Evolutionary conservation across 1,139 yeast species (phyloP), one percentile per base, ranked within the genome.

Genomic region (Candida pseudocylindracea): DNA sequence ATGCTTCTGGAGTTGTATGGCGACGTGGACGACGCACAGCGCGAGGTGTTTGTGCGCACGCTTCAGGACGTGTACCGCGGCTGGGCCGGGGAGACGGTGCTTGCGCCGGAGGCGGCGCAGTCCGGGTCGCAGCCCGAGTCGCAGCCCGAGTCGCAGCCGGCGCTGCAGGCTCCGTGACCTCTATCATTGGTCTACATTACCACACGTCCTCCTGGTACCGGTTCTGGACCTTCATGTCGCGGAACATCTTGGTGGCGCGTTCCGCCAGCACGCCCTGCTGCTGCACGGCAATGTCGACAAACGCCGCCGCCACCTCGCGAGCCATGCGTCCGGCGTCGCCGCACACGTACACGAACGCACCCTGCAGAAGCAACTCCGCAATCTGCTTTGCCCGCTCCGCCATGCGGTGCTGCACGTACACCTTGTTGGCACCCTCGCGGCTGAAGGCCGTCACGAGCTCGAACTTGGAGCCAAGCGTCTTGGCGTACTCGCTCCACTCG

Each of bases 281-380:
- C 37, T 65, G 52, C 32, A 72, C 55, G 35, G 85, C 52, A 37
- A 88, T 72, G 40, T 64, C 60, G 20, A 64, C 62, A 38, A 88
- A 60, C 2, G 92, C 63, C 32, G 61, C 54, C 46, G 79, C 88
- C n/a, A 88, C 98, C 48, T 83, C 94, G 53, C 92, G 74, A 2
- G 98, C 95, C 98, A 88, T 88, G 44, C 68, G 71, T 32, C 78
- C 69, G 27, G 98, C 96, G 57, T 88, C 96, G 47, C 98, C 98
- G 63, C 98, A 88, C 26, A 88, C 93, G 50, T 88, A 88, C 41
- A 88, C 65, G 49, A 72, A 76, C 0, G 93, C 95, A 35, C 94
- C 95, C 13, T 52, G 45, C 28, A 64, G 55, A 35, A 88, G 53
- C 39, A 85, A 56, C 34, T 63, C 55, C 44, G 68, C 65, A 34